phyloP scores from a whole-genome alignment of 2,329 filamentous ascomycete species.

The Metarhizium robertsii region DNA sequence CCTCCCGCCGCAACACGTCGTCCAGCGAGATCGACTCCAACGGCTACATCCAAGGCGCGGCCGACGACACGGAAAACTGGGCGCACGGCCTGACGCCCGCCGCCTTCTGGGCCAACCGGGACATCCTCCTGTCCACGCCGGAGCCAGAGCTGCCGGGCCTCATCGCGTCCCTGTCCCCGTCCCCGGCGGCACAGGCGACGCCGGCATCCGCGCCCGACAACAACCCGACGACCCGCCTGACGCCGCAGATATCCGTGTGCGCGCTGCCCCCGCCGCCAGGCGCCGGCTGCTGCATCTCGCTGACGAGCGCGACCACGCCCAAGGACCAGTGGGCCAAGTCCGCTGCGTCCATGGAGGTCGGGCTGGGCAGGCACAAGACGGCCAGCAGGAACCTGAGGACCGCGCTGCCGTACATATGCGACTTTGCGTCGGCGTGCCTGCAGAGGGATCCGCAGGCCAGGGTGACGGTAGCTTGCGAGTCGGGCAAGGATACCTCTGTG shows the following conservation, averaged over 20 bases:
- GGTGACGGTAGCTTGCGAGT: constrained; percentile 60
- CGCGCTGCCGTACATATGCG: constrained; percentile 53
- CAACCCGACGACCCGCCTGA: constrained; percentile 17
- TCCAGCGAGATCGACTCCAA: constrained; percentile 56
- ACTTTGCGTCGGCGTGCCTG: constrained; percentile 40
- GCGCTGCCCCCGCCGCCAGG: constrained; percentile 17
- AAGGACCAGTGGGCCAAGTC: constrained; percentile 31
- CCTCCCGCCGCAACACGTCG: constrained; percentile 56
- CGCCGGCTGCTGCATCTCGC: constrained; percentile 29
- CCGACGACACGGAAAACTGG: constrained; percentile 94
- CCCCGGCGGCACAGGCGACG: no score
- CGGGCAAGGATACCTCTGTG: constrained; percentile 71
- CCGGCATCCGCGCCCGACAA: not conserved
- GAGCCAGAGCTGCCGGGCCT: constrained; percentile 54
- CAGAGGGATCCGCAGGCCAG: constrained; percentile 5
- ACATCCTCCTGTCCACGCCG: constrained; percentile 47
- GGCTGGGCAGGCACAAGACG: constrained; percentile 62
- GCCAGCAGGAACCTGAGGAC: constrained; percentile 76
- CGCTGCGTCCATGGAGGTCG: constrained; percentile 41
- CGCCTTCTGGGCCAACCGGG: constrained; percentile 68
- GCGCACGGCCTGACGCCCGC: constrained; percentile 66
- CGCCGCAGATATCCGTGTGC: constrained; percentile 27
- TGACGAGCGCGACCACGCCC: constrained; percentile 34
- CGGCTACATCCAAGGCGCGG: constrained; percentile 83
- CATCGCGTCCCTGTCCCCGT: constrained; percentile 24